Evolutionary conservation across 73 alveolate species (phyloP), one percentile per base, ranked within the genome.

Genomic region (Tetrahymena malaccensis): DNA sequence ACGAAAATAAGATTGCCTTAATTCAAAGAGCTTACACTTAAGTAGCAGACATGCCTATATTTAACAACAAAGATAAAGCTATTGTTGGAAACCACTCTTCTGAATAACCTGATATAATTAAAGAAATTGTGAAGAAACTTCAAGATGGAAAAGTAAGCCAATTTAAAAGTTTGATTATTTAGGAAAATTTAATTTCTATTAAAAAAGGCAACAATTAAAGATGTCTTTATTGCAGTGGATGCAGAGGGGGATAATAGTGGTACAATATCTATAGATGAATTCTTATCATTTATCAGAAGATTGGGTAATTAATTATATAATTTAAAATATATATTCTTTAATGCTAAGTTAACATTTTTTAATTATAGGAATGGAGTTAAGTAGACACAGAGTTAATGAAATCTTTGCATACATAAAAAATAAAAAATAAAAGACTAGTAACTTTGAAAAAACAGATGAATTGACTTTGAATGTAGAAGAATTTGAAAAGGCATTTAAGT

Each of bases 301-400:
- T 33, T 70, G 5, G 89, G 89, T 70, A 70, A 70, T 70, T 22
- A 70, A 25, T 7, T 27, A 4, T 25, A 4, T 70, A n/a, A n/a
- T n/a, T 8, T n/a, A n/a, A n/a, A n/a, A 1, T 0, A 25, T 0
- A 1, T 70, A 0, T 70, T 70, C 11, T 70, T 11, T 22, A n/a
- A 70, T n/a, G n/a, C 0, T 70, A 70, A 70, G 10, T 22, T 70
- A n/a, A n/a, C n/a, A n/a, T n/a, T n/a, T n/a, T 19, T 22, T 22
- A 4, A 70, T 19, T 19, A 25, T 44, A 89, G 97, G 97, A 35
- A 95, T 95, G 97, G 94, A 95, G 57, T 38, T 95, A 35, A 85
- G 95, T 22, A 94, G 84, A 22, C 97, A 95, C 84, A 95, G 97
- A 95, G 94, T 95, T 34, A 95, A 95, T 95, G 97, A 95, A 89